Evolutionary conservation across 2,329 filamentous ascomycete species (phyloP), one percentile per base, ranked within the genome.

Genomic region (Diaporthe destruens): DNA sequence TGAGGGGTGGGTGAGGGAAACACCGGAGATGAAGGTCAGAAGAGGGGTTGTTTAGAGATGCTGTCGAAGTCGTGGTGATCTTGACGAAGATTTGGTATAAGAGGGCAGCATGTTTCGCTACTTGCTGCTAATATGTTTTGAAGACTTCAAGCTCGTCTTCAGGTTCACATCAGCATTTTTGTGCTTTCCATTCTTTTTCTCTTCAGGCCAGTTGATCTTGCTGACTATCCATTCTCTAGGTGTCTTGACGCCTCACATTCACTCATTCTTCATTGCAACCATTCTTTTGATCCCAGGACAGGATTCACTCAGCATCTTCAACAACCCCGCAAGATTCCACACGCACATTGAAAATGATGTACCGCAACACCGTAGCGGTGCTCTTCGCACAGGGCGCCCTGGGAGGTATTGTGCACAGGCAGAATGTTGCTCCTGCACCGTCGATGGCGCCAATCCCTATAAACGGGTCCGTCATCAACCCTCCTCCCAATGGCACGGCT

Each of bases 371-470:
- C 42, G 68, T 54, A 36, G 68, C 59, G 57, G 25, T 71, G 72
- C 68, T 73, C 59, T 71, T 73, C 51, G 54, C 72, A 16, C 72
- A 69, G 23, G 51, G 68, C 16, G 72, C 72, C 25, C 18, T 73
- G 20, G 72, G 44, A 51, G 72, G 68, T 25, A 44, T 65, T 32
- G 36, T 63, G 23, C 47, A 59, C 61, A 59, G 70, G 61, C 42
- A 66, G 32, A 73, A 65, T 14, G 42, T 51, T 4, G 53, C 72
- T 18, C 72, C 57, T 57, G 59, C 36, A 44, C 72, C 34, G 16
- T 67, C 67, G 32, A 44, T 54, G 49, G 63, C 39, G 55, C 72
- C 59, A 57, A 53, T 47, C 70, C 72, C 61, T 65, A 65, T 51
- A 65, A 65, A 51, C 61, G 61, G 61, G 61, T 23, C 61, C 32